These are phyloP conservation scores for Candida namnaoensis DNA, from an alignment of 805 yeast genomes.

Conservation along the genomic window DNA sequence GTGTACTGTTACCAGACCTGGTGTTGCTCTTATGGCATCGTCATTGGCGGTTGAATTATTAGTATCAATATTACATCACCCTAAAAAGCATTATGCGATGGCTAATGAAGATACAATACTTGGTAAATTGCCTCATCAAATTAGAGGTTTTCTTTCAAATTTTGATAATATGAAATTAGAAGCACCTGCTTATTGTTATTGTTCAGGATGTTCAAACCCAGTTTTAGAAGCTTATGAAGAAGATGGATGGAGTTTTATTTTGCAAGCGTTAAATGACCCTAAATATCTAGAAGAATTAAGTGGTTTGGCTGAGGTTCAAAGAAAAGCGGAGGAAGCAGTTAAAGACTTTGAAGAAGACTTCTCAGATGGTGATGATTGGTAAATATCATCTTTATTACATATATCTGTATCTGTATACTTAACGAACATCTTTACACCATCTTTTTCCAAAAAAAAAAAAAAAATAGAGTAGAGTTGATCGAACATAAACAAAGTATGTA, in stretches of 20 bases:
- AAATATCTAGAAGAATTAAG: conserved; percentile 66
- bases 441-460: no score
- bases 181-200: conserved; percentile 66
- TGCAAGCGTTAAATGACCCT: conserved; percentile 55
- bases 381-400: neutral
- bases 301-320: conserved; percentile 70
- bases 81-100: conserved; percentile 29
- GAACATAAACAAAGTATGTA: no score
- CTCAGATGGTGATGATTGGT: conserved; percentile 15
- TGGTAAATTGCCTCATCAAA: conserved; percentile 82
- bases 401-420: neutral
- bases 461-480: no score
- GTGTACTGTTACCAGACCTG: conserved; percentile 98
- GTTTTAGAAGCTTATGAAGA: conserved; percentile 43
- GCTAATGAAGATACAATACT: conserved; percentile 29
- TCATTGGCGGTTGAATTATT: conserved; percentile 80
- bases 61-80: conserved; percentile 67
- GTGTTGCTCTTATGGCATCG: conserved; percentile 84
- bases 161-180: conserved; percentile 56
- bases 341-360: conserved; percentile 16
- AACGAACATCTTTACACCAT: no score
- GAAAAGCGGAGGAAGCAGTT: conserved; percentile 46
- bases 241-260: conserved; percentile 78
- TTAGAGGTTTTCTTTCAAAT: conserved; percentile 74
- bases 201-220: conserved; percentile 77